A percentile compares a stretch with the other conserved stretches of the same genome.
Conservation (phyloP, 495 filamentous ascomycete genomes). For the Articulospora tetracladia region DNA sequence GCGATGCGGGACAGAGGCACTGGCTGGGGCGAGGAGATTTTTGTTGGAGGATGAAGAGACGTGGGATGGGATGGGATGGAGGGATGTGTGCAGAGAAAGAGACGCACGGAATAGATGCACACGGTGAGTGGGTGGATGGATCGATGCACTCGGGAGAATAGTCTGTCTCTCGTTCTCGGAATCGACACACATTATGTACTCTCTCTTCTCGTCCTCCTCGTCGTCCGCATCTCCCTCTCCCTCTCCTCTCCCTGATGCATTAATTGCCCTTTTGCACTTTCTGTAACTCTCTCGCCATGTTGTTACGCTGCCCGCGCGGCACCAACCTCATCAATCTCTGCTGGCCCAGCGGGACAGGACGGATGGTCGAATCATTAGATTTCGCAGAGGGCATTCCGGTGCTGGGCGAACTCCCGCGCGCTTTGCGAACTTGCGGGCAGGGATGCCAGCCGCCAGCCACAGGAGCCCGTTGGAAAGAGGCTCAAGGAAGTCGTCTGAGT, state of each 20-base stretch:
- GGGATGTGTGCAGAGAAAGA: background rate
- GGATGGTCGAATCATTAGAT: constrained; percentile 22
- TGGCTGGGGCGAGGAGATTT: no score
- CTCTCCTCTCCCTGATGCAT: no score
- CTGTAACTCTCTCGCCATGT: background rate
- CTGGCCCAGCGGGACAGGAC: background rate
- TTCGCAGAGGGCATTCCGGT: constrained; percentile 5
- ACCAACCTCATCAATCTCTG: constrained; percentile 8
- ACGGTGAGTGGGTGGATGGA: background rate
- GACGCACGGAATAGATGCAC: no score
- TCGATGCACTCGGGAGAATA: background rate
- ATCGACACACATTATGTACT: constrained; percentile 7
- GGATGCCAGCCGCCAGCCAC: constrained; percentile 22
- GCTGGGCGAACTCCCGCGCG: constrained; percentile 21
- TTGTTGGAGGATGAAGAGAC: background rate
- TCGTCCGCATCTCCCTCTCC: no score
- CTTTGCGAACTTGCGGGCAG: constrained; percentile 5
- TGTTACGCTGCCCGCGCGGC: constrained; percentile 23
- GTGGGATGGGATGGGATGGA: background rate
- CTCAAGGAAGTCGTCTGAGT: constrained; percentile 17
- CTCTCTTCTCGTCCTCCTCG: no score
- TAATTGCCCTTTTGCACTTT: background rate
- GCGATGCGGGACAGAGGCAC: background rate
- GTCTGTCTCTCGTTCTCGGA: background rate
- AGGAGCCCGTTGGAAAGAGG: constrained; percentile 19